Conservation (phyloP, 2,329 filamentous ascomycete species). For the Phaeosphaeria sp. region DNA sequence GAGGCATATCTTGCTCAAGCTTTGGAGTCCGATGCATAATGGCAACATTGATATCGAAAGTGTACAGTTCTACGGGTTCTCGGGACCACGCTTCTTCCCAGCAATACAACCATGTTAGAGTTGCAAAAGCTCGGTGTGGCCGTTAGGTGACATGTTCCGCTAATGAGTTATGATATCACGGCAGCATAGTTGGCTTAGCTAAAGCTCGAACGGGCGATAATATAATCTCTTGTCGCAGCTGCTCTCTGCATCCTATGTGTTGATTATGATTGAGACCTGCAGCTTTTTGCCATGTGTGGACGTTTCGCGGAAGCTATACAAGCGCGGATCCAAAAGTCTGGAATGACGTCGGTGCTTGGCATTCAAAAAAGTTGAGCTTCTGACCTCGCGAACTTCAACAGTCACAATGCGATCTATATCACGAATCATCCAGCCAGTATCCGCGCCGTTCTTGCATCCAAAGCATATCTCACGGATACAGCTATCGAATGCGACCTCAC, state of each 20-base stretch:
- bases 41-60: slow-evolving; percentile 90
- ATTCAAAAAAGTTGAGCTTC: slow-evolving; percentile 13
- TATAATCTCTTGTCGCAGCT: not conserved
- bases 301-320: not conserved
- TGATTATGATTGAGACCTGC: not conserved
- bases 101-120: slow-evolving; percentile 58
- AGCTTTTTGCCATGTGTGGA: not conserved
- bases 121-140: not conserved
- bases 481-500: not conserved
- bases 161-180: not conserved
- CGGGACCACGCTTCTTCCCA: slow-evolving; percentile 84
- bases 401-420: slow-evolving; percentile 24
- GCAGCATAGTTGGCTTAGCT: not conserved
- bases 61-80: slow-evolving; percentile 81
- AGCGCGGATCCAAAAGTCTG: not conserved
- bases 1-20: slow-evolving; percentile 84
- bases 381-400: slow-evolving; percentile 14
- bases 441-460: slow-evolving; percentile 14
- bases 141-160: not conserved
- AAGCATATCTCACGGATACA: slow-evolving; percentile 17
- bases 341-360: slow-evolving; percentile 21
- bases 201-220: not conserved
- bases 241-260: not conserved
- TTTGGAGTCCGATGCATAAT: slow-evolving; percentile 80
- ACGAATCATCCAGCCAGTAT: slow-evolving; percentile 18